Base-by-base conservation (phyloP, 176 grass and related monocot species). In the Avena eriantha region DNA sequence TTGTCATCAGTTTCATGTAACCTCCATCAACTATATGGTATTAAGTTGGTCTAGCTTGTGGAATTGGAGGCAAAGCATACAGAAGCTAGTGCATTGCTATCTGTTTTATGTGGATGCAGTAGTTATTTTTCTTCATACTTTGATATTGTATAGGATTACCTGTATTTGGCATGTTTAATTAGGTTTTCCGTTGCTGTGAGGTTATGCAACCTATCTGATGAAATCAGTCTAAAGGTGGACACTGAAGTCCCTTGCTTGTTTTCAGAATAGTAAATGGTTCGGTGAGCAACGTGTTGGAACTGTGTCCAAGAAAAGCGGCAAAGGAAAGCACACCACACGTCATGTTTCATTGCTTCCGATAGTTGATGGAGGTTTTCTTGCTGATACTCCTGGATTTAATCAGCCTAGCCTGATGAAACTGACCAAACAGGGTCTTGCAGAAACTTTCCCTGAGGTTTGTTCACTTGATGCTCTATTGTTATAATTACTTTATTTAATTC, bases 321-420 rank as follows among this genome's bases (percentile, higher is more conserved):
- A 86, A 92, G 96, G 96, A 82, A 98, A 96, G 67, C 96, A 98
- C 85, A 98, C 92, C 35, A 98, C 96, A 74, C 84, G 96, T 34
- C 96, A 96, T 86, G 96, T 98, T 80, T 98, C 96, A 18, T 83
- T 98, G 58, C 96, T 98, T 82, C 96, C 92, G 39, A 85, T 96
- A 80, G 88, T 82, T 73, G 92, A 65, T 31, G 93, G 92, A 51
- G 96, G 96, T 69, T 98, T 94, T 78, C 90, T 95, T 91, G 92
- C 96, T 55, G 96, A 98, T 90, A 98, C 96, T 76, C 96, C 96
- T 83, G 93, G 96, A 64, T 98, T 98, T 88, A 98, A 95, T 84
- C 96, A 98, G 79, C 93, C 96, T 79, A 95, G 93, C 86, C 77
- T 98, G 69, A 86, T 94, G 84, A 98, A 98, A 95, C 92, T 98